Base-by-base conservation (phyloP, 1,284 basidiomycete species). In the Cryptococcus hybrid region DNA sequence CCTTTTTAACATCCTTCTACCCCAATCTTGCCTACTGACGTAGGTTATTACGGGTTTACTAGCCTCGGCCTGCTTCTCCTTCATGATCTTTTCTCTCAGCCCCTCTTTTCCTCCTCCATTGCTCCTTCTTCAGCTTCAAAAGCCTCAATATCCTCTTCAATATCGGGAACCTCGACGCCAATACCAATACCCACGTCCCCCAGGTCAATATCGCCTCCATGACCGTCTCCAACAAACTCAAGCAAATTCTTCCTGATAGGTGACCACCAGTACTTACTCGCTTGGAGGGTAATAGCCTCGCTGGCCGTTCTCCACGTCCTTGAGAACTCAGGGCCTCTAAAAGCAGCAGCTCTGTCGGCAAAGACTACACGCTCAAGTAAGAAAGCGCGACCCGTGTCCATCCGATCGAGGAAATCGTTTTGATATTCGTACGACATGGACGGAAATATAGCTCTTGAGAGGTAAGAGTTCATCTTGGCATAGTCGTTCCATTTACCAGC, bases 401-500 rank as follows among this genome's bases (percentile, higher is more conserved):
- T 81, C 51, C 90, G 85, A 50, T 87, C 79, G 44, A 66, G 58
- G 50, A 79, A 80, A 55, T 80, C 79, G 82, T 60, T 86, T 83
- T 55, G 86, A 79, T 69, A 91, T 58, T 80, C 79, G 70, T 79
- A 76, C 3, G 76, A 72, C 52, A 88, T 77, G 7, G 85, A 86
- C 6, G 89, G 89, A 75, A 89, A 88, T n/a, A 84, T 85, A 5
- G 86, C 84, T 38, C 88, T 85, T 13, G 88, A 78, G 70, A 90
- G 84, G 82, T 85, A 88, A 78, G 91, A 76, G 67, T 77, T 78
- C 78, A 79, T 78, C 61, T 77, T 75, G 60, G 91, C 85, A 64
- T 92, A 92, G 77, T 94, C 91, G 42, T 90, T 85, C 91, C 90
- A 94, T 64, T 88, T 85, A 55, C 82, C 82, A 5, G 84, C 84